phyloP scores from a whole-genome alignment of 2,329 filamentous ascomycete genomes.

The Curvularia hawaiiensis region DNA sequence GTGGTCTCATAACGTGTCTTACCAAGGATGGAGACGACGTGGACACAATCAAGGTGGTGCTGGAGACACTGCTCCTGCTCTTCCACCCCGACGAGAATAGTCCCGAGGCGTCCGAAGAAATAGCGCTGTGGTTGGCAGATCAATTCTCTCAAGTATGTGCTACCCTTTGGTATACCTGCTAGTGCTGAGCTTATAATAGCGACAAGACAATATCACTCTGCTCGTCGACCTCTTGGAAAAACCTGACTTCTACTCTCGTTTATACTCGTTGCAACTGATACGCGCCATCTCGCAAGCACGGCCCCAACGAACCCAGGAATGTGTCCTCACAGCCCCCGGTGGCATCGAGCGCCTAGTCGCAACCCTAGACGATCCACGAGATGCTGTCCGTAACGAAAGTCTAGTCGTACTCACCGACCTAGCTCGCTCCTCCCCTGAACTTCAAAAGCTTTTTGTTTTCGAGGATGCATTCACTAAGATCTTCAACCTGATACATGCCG shows the following conservation, averaged over 20 bases:
- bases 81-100: conserved; percentile 73
- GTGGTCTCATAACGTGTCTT: conserved; percentile 83
- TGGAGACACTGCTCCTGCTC: conserved; percentile 94
- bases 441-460: conserved; percentile 95
- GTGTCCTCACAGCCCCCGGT: conserved; percentile 84
- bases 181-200: conserved; percentile 63
- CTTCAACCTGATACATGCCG: conserved; percentile 79
- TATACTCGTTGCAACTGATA: conserved; percentile 90
- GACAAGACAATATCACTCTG: conserved; percentile 93
- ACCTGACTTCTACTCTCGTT: conserved; percentile 84
- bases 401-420: conserved; percentile 86
- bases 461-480: conserved; percentile 90
- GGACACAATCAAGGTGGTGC: conserved; percentile 91
- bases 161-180: conserved; percentile 17
- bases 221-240: conserved; percentile 88
- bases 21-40: conserved; percentile 91
- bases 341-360: conserved; percentile 87
- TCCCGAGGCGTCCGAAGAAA: conserved; percentile 92
- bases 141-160: conserved; percentile 84
- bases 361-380: conserved; percentile 81
- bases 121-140: conserved; percentile 93
- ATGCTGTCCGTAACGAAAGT: conserved; percentile 83
- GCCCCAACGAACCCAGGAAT: conserved; percentile 92
- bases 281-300: conserved; percentile 83
- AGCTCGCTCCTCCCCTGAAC: conserved; percentile 82